These are phyloP conservation scores for Sanghuangporus sanghuang DNA, from an alignment of 1,284 basidiomycete genomes.

Conservation along the genomic window DNA sequence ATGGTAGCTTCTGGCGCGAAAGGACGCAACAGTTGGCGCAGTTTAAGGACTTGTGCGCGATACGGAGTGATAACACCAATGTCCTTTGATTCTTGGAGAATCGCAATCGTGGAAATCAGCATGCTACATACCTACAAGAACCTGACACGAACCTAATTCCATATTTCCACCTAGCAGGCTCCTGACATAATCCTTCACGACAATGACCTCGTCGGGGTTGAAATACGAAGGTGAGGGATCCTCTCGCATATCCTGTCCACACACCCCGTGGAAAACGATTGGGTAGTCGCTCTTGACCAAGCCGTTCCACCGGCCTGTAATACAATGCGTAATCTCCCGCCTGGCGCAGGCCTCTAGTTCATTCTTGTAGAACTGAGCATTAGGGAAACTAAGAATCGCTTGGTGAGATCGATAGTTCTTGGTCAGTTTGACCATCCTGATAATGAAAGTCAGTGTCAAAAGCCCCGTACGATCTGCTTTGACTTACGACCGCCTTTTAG, in stretches of 20 bases:
- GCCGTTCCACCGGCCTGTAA: conserved; percentile 27
- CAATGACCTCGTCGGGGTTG: conserved; percentile 40
- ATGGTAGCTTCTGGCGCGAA: conserved; percentile 41
- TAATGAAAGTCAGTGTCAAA: not conserved
- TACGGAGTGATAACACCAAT: conserved; percentile 55
- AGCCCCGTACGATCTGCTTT: not conserved
- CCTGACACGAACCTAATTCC: conserved; percentile 28
- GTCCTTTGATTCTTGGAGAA: conserved; percentile 30
- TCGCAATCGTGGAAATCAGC: not conserved
- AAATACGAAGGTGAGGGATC: conserved; percentile 43
- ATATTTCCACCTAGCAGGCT: conserved; percentile 27
- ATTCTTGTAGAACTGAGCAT: conserved; percentile 47
- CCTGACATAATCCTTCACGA: conserved; percentile 36
- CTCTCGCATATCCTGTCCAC: conserved; percentile 39
- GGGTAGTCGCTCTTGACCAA: conserved; percentile 36
- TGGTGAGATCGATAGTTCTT: conserved; percentile 57
- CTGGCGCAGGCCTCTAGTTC: conserved; percentile 44
- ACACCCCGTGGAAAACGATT: conserved; percentile 41
- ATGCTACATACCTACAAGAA: not conserved
- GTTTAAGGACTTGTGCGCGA: conserved; percentile 45
- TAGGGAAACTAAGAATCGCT: conserved; percentile 52
- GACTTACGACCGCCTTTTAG: conserved; percentile 39
- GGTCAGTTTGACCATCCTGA: conserved; percentile 43
- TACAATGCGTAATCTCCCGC: conserved; percentile 29
- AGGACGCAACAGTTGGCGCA: conserved; percentile 33